Base-by-base conservation (phyloP, 108 stramenopile genomes). In the Licmophora abbreviata region DNA sequence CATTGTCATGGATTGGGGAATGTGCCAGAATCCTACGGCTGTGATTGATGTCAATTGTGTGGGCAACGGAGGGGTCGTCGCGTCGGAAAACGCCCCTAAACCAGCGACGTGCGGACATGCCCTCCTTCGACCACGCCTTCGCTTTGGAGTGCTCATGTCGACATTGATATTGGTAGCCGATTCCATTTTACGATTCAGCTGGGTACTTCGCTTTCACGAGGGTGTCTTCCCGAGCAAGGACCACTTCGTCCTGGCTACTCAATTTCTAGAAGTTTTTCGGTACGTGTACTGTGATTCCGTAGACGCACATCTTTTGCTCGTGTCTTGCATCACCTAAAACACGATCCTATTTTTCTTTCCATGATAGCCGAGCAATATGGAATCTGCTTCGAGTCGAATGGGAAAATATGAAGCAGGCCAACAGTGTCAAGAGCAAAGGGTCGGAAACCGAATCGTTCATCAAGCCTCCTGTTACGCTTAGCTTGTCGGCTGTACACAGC, bases 1-100 rank as follows among this genome's bases (percentile, higher is more conserved):
- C 41, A 73, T 82, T 56, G 70, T 83, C 42, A 85, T 84, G 84
- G 88, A 90, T 69, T 90, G 88, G 88, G 88, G 88, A 27, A 81
- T 90, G 84, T 58, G 69, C 46, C 62, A 73, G 49, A 75, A 77
- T 64, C 80, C 79, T 18, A 50, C 49, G 18, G 59, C 62, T 1
- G 55, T 78, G 25, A 76, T 73, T 15, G 53, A 59, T 8, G 56
- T 63, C 21, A 63, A 73, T 2, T 76, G 79, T 58, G 48, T 44
- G 29, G n/a, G n/a, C n/a, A n/a, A n/a, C n/a, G n/a, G n/a, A n/a
- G n/a, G n/a, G n/a, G n/a, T n/a, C n/a, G 56, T 29, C 7, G 11
- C 29, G 29, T 12, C 48, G 21, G 1, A 7, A 24, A n/a, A 9
- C 34, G 21, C 22, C 54, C 45, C 49, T 26, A 65, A 59, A 25